Conservation (phyloP, 208 protist species). For the Leishmania major region DNA sequence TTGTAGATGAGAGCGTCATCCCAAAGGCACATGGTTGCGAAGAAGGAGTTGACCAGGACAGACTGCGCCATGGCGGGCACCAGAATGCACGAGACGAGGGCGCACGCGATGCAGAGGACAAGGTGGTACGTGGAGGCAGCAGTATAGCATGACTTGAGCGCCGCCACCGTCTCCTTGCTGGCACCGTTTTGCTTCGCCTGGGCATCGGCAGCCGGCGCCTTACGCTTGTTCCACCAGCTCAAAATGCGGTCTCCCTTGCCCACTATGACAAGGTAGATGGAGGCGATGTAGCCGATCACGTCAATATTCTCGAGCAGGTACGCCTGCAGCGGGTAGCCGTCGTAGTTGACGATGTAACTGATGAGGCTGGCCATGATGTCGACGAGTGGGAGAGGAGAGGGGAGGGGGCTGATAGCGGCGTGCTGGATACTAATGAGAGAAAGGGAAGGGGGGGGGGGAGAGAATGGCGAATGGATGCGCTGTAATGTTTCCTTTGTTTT, state of each 20-base stretch:
- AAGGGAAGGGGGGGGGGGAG: not conserved
- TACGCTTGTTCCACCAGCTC: constrained; percentile 33
- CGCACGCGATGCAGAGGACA: constrained; percentile 32
- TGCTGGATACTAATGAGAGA: not conserved
- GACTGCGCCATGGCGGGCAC: constrained; percentile 35
- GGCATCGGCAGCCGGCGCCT: not conserved
- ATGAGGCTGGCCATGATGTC: constrained; percentile 23
- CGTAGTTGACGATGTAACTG: constrained; percentile 32
- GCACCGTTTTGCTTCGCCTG: constrained; percentile 5
- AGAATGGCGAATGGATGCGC: not conserved
- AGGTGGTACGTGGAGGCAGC: constrained; percentile 51
- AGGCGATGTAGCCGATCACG: constrained; percentile 50
- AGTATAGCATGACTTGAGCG: constrained; percentile 29
- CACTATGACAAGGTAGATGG: constrained; percentile 64
- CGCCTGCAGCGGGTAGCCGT: constrained; percentile 42
- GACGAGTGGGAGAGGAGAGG: not conserved
- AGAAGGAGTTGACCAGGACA: constrained; percentile 22
- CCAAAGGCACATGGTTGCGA: constrained; percentile 45
- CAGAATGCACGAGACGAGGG: constrained; percentile 29
- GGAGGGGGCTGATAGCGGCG: not conserved
- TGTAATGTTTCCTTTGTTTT: not conserved
- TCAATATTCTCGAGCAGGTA: constrained; percentile 53
- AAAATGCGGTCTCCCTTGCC: constrained; percentile 41
- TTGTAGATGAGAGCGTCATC: constrained; percentile 36
- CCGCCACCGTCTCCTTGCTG: constrained; percentile 5